Conservation (phyloP, 78 protist species). For the Diacronema lutheri region DNA sequence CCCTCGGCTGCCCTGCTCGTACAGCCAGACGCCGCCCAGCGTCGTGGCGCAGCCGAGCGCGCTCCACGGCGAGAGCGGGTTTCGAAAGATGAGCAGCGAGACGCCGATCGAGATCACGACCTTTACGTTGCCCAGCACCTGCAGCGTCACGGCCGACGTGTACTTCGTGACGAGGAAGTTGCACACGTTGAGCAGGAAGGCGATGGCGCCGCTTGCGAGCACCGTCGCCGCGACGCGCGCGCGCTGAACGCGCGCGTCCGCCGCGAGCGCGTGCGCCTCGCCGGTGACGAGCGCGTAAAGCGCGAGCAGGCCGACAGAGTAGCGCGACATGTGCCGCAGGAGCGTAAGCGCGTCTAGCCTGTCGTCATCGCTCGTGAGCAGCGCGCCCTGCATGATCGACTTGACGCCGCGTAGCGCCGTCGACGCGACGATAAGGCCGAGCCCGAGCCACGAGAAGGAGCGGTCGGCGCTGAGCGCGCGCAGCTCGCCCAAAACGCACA, state of each 20-base stretch:
- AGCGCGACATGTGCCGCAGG: background rate
- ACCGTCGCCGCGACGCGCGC: too few relatives aligned
- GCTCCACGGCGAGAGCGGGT: conserved; percentile 2
- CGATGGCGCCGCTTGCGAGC: background rate
- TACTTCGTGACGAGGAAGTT: conserved; percentile 57
- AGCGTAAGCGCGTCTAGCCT: background rate
- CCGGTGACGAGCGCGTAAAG: background rate
- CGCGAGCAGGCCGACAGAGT: background rate
- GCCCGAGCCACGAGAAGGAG: background rate
- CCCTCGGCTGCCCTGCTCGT: background rate
- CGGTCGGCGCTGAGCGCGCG: too few relatives aligned
- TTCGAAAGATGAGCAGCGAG: conserved; percentile 51
- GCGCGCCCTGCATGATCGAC: background rate
- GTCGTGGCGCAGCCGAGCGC: background rate
- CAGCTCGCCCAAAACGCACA: background rate
- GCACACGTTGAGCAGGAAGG: conserved; percentile 38
- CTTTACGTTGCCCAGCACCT: conserved; percentile 64
- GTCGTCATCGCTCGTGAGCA: background rate
- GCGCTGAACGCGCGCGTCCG: too few relatives aligned
- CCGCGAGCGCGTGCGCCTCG: too few relatives aligned
- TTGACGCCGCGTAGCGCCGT: background rate
- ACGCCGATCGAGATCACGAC: conserved; percentile 53
- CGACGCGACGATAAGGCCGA: background rate
- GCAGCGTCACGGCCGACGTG: conserved; percentile 59
- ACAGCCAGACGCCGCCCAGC: background rate